phyloP scores from a whole-genome alignment of 2,329 filamentous ascomycete genomes.

The Colletotrichum chrysophilum region DNA sequence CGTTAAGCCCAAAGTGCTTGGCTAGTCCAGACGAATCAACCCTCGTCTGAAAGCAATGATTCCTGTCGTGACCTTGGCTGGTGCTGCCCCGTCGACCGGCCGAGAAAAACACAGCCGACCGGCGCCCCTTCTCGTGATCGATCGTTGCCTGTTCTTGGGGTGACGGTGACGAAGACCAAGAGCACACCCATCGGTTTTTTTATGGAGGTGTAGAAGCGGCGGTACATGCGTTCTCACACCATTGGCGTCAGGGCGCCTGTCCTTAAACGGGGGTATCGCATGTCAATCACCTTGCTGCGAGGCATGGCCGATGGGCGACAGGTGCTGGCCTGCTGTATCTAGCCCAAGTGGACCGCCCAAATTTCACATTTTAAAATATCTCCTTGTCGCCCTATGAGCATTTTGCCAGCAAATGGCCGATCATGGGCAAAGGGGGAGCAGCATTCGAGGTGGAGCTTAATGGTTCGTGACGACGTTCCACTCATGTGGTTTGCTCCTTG shows the following conservation, averaged over 20 bases:
- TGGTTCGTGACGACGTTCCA: neutral
- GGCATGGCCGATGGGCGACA: neutral
- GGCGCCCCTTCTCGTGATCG: neutral
- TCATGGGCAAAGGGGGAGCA: neutral
- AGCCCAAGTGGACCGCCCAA: neutral
- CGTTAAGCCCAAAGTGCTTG: neutral
- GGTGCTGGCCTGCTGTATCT: neutral
- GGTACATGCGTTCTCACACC: constrained; percentile 5
- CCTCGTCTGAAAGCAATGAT: neutral
- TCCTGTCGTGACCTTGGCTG: neutral
- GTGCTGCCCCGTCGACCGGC: neutral
- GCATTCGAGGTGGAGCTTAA: neutral
- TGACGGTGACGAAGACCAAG: constrained; percentile 22
- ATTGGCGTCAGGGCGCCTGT: neutral
- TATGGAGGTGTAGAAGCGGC: neutral
- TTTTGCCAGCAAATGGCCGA: neutral
- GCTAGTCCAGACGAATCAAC: neutral
- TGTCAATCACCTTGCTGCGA: constrained; percentile 9
- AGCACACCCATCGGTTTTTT: neutral
- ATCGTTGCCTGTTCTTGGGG: constrained; percentile 15
- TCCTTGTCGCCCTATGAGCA: neutral
- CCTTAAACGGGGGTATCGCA: constrained; percentile 10
- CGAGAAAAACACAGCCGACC: neutral
- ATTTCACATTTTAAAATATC: neutral
- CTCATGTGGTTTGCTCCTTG: neutral